Evolutionary conservation across 495 filamentous ascomycete species (phyloP), one percentile per base, ranked within the genome.

Genomic region (Aspergillus carlsbadensis): DNA sequence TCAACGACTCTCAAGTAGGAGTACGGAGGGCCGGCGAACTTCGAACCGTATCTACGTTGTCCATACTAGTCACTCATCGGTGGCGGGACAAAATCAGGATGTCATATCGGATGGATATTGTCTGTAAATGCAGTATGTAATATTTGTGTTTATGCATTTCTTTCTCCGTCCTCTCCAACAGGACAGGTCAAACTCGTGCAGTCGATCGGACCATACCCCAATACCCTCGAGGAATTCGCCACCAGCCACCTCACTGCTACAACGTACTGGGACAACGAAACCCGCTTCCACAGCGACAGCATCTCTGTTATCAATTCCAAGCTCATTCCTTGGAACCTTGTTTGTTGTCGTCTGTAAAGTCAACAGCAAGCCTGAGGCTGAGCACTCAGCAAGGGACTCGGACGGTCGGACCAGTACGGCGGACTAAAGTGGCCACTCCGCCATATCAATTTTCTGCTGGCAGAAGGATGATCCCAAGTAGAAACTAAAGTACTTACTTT

Each of bases 321-420:
- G 17, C 5, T 3, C 6, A 10, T 17, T 37, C 33, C 24, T 15
- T 13, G 17, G 34, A 37, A 31, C 31, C 46, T 47, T 45, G n/a
- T 48, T 48, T 48, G 22, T 48, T 33, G 15, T 22, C 14, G 45
- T 56, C n/a, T 56, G 44, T 49, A 35, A 22, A 42, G 54, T 42
- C 44, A 49, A 49, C 54, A 49, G 24, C 26, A n/a, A n/a, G n/a
- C n/a, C n/a, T n/a, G n/a, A n/a, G n/a, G n/a, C n/a, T n/a, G n/a
- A n/a, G n/a, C n/a, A n/a, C n/a, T n/a, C n/a, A n/a, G n/a, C n/a
- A 35, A 36, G 15, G 39, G 17, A 14, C 3, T 29, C 26, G 26
- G 26, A 29, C n/a, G n/a, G n/a, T n/a, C n/a, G n/a, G n/a, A n/a
- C n/a, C n/a, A n/a, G n/a, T n/a, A n/a, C n/a, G n/a, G n/a, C n/a